Base-by-base conservation (phyloP, 2,329 filamentous ascomycete species). In the Sphaerostilbella broomeana region DNA sequence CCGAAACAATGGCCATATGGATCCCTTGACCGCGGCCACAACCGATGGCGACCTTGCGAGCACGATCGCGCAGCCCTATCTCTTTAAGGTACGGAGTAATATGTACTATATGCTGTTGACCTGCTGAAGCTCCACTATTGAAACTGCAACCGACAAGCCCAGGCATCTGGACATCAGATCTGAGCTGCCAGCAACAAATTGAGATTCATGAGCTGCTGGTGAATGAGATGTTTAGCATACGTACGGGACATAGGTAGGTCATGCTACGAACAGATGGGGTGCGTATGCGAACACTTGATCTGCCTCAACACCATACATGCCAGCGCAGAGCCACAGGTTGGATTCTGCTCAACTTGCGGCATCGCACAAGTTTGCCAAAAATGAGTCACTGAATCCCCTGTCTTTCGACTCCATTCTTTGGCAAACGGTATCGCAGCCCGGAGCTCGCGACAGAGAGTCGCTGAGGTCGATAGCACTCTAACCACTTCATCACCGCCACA, bases 351-450 rank as follows among this genome's bases (percentile, higher is more conserved):
- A 34, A n/a, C 30, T 42, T 24, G 36, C 32, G 28, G 21, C 21
- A 42, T 38, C 29, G 34, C 30, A 35, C 34, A 35, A 34, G 30
- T 27, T 18, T 34, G 28, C 34, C 40, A 24, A 28, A 38, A 29
- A 38, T 42, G 40, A 42, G 40, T 42, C 40, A 42, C 40, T 28
- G 35, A 38, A 35, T 20, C 29, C 28, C 33, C 40, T 34, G 19
- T 24, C 29, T 35, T 35, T 35, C 29, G 34, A 27, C 35, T 35
- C 40, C 40, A 38, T 42, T 15, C 16, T 25, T 25, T 20, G 33
- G 26, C 40, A 25, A 25, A 35, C 31, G 40, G 40, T 8, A 42
- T 42, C 40, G 27, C 25, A 18, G 30, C 18, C 35, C 34, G 35
- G 34, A 34, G 18, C 18, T 29, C 18, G 1, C 24, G 18, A 17